Conservation (phyloP, 768 basidiomycete genomes). For the Xanthoconium purpureum region DNA sequence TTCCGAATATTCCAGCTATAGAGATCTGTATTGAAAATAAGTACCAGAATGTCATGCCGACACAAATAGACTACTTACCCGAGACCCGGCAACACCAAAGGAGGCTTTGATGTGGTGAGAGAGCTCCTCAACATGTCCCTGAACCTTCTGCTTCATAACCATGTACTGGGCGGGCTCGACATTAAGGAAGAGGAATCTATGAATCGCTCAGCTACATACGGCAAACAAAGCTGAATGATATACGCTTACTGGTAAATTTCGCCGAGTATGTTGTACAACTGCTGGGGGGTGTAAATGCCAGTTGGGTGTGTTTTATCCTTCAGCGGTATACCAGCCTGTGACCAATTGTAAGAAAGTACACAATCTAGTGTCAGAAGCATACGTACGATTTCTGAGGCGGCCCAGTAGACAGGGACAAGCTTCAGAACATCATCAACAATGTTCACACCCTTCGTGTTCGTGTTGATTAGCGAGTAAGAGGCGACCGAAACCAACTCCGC, state of each 20-base stretch:
- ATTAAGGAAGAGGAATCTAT: slow-evolving; percentile 75
- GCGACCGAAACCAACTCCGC: slow-evolving; percentile 50
- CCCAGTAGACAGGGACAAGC: slow-evolving; percentile 66
- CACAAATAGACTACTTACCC: slow-evolving; percentile 33
- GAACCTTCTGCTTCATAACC: slow-evolving; percentile 50
- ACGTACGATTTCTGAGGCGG: slow-evolving; percentile 64
- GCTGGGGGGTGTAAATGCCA: slow-evolving; percentile 61
- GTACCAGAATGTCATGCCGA: not conserved
- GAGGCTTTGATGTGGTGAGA: slow-evolving; percentile 53
- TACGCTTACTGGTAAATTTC: slow-evolving; percentile 65
- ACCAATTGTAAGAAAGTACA: not conserved
- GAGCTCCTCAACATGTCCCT: slow-evolving; percentile 51
- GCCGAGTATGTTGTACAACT: slow-evolving; percentile 61
- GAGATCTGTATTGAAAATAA: slow-evolving; percentile 24
- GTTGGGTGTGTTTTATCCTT: slow-evolving; percentile 50
- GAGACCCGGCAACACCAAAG: slow-evolving; percentile 41
- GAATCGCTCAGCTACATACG: not conserved
- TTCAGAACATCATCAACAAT: slow-evolving; percentile 68
- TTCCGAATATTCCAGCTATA: slow-evolving; percentile 42
- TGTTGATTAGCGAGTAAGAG: slow-evolving; percentile 58
- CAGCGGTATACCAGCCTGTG: slow-evolving; percentile 68
- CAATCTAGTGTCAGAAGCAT: not conserved
- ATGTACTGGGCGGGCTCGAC: slow-evolving; percentile 57
- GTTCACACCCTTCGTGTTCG: slow-evolving; percentile 54
- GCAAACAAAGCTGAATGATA: not conserved